These are phyloP conservation scores for Fusarium vanettenii DNA, from an alignment of 2,329 filamentous ascomycete genomes.

Conservation along the genomic window DNA sequence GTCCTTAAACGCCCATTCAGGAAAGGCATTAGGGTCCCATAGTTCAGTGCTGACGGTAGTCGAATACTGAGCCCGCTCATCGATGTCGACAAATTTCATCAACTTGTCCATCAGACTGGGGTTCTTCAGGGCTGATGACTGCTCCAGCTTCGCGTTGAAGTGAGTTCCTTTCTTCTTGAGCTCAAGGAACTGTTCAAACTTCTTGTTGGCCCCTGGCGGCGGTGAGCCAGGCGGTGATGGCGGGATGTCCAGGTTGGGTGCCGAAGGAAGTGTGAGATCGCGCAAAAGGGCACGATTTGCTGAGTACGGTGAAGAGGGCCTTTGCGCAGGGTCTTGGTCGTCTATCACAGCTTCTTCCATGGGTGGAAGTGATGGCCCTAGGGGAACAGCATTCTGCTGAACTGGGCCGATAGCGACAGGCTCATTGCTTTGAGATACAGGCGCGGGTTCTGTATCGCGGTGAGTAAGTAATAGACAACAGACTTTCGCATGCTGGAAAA, in stretches of 20 bases:
- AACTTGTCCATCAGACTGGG: slow-evolving; percentile 79
- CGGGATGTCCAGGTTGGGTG: slow-evolving; percentile 80
- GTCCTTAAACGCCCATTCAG: slow-evolving; percentile 64
- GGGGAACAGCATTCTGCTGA: slow-evolving; percentile 46
- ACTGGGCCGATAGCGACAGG: slow-evolving; percentile 43
- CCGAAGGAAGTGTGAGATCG: slow-evolving; percentile 77
- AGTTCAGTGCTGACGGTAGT: slow-evolving; percentile 68
- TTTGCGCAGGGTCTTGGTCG: slow-evolving; percentile 37
- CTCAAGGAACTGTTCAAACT: slow-evolving; percentile 78
- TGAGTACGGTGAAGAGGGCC: slow-evolving; percentile 74
- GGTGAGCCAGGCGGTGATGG: slow-evolving; percentile 76
- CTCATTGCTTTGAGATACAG: slow-evolving; percentile 14
- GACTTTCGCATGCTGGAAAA: not conserved
- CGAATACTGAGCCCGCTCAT: slow-evolving; percentile 69
- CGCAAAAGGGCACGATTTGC: slow-evolving; percentile 72
- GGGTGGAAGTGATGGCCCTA: slow-evolving; percentile 55
- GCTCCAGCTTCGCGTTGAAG: slow-evolving; percentile 80
- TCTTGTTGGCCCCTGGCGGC: slow-evolving; percentile 65
- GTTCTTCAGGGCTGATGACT: slow-evolving; percentile 75
- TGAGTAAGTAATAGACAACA: not conserved
- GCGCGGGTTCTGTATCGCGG: slow-evolving; percentile 3
- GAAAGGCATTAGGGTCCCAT: slow-evolving; percentile 69
- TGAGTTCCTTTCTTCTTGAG: slow-evolving; percentile 83
- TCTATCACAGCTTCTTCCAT: slow-evolving; percentile 37
- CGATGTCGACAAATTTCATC: slow-evolving; percentile 71